A percentile compares a stretch with the other conserved stretches of the same genome.
Conservation (phyloP, 257 asterid genomes). For the Cinchona pubescens region DNA sequence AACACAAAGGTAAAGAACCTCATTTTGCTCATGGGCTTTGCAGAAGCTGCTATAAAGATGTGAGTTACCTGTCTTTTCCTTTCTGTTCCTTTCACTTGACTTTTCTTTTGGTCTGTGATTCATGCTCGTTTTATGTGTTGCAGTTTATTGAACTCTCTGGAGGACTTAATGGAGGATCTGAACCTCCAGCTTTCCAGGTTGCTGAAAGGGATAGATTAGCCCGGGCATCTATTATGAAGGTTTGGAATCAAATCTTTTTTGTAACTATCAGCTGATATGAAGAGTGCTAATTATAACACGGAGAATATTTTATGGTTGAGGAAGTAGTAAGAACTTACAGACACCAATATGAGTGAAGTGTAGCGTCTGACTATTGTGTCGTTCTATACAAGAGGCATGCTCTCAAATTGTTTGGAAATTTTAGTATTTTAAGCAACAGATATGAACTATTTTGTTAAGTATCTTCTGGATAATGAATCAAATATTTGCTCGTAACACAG, state of each 20-base stretch:
- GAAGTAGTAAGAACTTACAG: not conserved
- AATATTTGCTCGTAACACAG: not conserved
- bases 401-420: not conserved
- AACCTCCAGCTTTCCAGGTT: slow-evolving; percentile 91
- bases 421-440: not conserved
- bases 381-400: not conserved
- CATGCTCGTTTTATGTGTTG: slow-evolving; percentile 11
- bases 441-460: not conserved
- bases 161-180: slow-evolving; percentile 73
- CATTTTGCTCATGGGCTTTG: slow-evolving; percentile 86
- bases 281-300: not conserved
- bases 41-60: slow-evolving; percentile 56
- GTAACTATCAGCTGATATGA: not conserved
- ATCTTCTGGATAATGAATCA: not conserved
- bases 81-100: slow-evolving; percentile 4
- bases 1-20: slow-evolving; percentile 57
- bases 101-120: not conserved
- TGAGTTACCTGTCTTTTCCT: slow-evolving; percentile 24
- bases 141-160: slow-evolving; percentile 79
- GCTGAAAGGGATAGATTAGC: slow-evolving; percentile 65
- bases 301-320: not conserved
- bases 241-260: not conserved
- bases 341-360: not conserved
- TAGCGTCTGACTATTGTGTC: not conserved
- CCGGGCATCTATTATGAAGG: slow-evolving; percentile 46